Evolutionary conservation across 176 grass and related monocot genomes (phyloP).

Genomic region (bread wheat (Triticum aestivum)): DNA sequence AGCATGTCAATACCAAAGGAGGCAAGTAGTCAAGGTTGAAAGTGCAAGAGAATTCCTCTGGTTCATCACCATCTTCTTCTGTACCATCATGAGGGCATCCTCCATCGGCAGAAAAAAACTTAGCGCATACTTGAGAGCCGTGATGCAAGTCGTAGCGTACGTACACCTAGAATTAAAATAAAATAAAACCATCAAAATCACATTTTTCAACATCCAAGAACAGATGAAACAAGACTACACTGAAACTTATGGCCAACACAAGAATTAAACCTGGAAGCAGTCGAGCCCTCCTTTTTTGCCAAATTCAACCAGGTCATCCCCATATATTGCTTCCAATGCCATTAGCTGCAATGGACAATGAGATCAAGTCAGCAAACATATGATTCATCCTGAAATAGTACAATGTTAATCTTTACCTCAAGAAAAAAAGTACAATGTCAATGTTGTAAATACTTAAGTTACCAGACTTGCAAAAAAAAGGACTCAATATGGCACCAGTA

Average conservation of each 20-base stretch:
- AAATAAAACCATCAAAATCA: not conserved
- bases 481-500: too few relatives aligned
- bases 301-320: constrained; percentile 24
- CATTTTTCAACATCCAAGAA: not conserved
- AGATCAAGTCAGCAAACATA: not conserved
- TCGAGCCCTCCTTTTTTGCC: constrained; percentile 12
- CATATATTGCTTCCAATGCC: constrained; percentile 34
- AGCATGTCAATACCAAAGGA: constrained; percentile 45
- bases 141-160: constrained; percentile 22
- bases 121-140: not conserved
- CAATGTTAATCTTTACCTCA: not conserved
- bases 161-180: not conserved
- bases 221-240: not conserved
- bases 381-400: not conserved
- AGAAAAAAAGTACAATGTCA: too few relatives aligned
- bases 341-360: not conserved
- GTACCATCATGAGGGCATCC: not conserved
- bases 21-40: constrained; percentile 43
- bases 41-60: constrained; percentile 34
- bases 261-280: constrained; percentile 44
- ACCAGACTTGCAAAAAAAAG: too few relatives aligned
- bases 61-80: not conserved
- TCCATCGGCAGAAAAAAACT: constrained; percentile 21
- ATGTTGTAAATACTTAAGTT: too few relatives aligned
- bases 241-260: not conserved